Evolutionary conservation across 225 moss, liverwort and hornwort genomes (phyloP), one percentile per base, ranked within the genome.

Genomic region (Takakia lepidozioides): DNA sequence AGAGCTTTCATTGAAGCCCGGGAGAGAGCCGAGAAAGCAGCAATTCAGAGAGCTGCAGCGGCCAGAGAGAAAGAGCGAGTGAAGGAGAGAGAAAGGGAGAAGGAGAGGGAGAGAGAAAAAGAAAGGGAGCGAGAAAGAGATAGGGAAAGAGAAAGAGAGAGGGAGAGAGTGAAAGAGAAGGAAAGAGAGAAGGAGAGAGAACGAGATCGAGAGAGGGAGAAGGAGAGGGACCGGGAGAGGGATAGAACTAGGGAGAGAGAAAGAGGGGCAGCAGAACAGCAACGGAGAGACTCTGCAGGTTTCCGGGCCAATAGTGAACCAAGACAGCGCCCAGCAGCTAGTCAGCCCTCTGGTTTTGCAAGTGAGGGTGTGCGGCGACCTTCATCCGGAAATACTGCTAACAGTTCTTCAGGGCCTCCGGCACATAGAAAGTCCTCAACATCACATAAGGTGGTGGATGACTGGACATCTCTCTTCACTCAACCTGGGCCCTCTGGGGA

Each of bases 401-500:
- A 86, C 11, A 32, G 32, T 32, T 7, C 8, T 7, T 32, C 32
- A 11, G 32, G 32, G 7, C 8, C 11, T 32, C 32, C 32, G 11
- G 8, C 11, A 11, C 32, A 32, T 7, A 32, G 32, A 32, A 7
- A 32, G 32, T 32, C 32, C 32, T 32, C 32, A 57, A 38, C 63
- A 52, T 15, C 59, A 23, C 61, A 55, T 58, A 75, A 54, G 61
- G 71, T 36, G 41, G 74, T 81, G 30, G 95, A 95, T 30, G 90
- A 90, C 28, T 90, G 90, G 90, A 71, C 78, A 27, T 64, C 83
- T 10, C 58, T 91, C 49, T 66, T 98, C 39, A 76, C 81, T 24
- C 80, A 73, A 66, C 58, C 69, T 10, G 59, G 68, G 9, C 74
- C 86, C 13, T 40, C 65, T 30, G 61, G 80, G 7, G 85, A 82